These are phyloP conservation scores for Colletotrichum noveboracense DNA, from an alignment of 2,329 filamentous ascomycete species.

Conservation along the genomic window DNA sequence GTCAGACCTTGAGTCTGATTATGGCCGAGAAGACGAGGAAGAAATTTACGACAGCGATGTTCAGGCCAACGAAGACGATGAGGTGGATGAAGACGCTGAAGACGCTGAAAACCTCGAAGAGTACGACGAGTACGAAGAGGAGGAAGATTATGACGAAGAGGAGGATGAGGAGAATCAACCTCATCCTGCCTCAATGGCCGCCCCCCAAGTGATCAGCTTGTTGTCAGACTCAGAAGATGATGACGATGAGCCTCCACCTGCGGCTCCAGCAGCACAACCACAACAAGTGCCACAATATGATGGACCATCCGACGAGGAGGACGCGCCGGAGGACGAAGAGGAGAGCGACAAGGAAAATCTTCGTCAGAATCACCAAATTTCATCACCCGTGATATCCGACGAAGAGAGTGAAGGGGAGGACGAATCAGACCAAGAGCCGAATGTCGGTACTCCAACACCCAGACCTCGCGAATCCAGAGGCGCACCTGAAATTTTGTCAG, in stretches of 20 bases:
- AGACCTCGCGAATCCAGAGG: neutral
- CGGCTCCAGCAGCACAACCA: neutral
- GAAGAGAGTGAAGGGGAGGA: constrained; percentile 11
- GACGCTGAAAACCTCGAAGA: neutral
- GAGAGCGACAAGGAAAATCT: neutral
- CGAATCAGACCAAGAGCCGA: neutral
- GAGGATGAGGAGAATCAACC: constrained; percentile 9
- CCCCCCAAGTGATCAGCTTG: constrained; percentile 20
- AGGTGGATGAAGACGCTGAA: constrained; percentile 14
- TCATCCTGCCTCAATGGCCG: neutral
- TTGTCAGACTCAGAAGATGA: constrained; percentile 24
- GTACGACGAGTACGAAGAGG: constrained; percentile 21
- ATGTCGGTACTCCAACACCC: constrained; percentile 3
- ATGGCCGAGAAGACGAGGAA: constrained; percentile 14
- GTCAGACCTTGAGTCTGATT: constrained; percentile 22
- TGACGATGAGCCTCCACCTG: neutral
- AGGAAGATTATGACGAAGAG: constrained; percentile 17
- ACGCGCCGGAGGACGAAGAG: neutral
- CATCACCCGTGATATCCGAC: neutral
- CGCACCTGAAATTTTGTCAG: neutral
- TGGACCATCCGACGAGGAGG: constrained; percentile 9
- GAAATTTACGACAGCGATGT: constrained; percentile 3
- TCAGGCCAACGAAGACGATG: constrained; percentile 15
- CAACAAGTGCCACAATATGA: constrained; percentile 3
- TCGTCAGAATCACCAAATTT: neutral